These are phyloP conservation scores for Colletotrichum tofieldiae DNA, from an alignment of 2,329 filamentous ascomycete species.

Conservation along the genomic window DNA sequence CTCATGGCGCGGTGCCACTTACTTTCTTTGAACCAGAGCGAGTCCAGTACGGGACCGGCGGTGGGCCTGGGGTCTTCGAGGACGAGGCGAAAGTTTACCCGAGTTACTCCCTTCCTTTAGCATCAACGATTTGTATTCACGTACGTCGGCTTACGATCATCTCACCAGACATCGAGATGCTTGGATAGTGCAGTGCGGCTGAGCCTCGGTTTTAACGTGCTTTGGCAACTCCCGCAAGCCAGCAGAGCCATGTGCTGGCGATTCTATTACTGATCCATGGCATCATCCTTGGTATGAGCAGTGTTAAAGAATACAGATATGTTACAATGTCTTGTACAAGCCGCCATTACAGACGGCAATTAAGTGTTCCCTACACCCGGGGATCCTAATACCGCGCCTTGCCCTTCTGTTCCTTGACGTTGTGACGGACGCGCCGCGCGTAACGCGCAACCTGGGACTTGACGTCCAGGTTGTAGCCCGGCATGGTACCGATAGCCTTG, in stretches of 20 bases:
- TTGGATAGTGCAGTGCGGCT: not conserved
- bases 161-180: not conserved
- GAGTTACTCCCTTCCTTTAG: too few species aligned
- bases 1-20: not conserved
- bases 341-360: not conserved
- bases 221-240: not conserved
- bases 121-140: not conserved
- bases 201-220: not conserved
- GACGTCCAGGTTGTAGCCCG: conserved; percentile 42
- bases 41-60: not conserved
- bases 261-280: not conserved
- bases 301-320: conserved; percentile 6
- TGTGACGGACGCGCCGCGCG: conserved; percentile 25
- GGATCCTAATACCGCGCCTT: not conserved
- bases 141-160: not conserved
- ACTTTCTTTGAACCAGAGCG: not conserved
- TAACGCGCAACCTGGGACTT: conserved; percentile 34
- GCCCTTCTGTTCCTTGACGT: not conserved
- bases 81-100: too few species aligned
- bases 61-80: not conserved
- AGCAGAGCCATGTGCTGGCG: not conserved
- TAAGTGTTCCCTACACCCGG: not conserved
- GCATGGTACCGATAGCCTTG: conserved; percentile 38
- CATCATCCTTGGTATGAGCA: not conserved
- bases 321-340: conserved; percentile 17